Base-by-base conservation (phyloP, 306 rosid species). In the Vigna hirtella region DNA sequence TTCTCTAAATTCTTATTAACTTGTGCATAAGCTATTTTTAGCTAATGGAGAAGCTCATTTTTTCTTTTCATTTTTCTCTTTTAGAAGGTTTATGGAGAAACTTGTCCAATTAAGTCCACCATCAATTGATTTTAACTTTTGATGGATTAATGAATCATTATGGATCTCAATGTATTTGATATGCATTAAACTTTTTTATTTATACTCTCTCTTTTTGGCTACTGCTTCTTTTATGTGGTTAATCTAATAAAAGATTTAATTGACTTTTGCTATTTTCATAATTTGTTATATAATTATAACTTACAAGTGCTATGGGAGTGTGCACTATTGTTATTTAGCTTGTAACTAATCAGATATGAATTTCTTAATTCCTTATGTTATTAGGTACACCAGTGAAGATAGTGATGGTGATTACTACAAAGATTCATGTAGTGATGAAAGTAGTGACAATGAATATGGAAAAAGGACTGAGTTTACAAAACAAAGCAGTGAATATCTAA, bases 381-480 rank as follows among this genome's bases (percentile, higher is more conserved):
- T 58, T 86, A 90, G 97, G 90, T 88, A 55, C 74, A 66, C 52
- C 28, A 58, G 86, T 57, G 92, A 89, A 82, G 97, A 90, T 77
- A 85, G 89, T 79, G 96, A 92, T 38, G 56, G 61, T 59, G 96
- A 92, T 79, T 86, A 64, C 76, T 87, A 67, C 67, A 79, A 83
- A 81, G 97, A 92, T 83, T 89, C 94, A 40, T 88, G 98, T 76
- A 94, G 97, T 17, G 96, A 90, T 53, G 94, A 89, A 49, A 94
- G 96, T 85, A 88, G 88, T 72, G 98, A 90, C 74, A 79, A 74
- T 62, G 98, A 94, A 79, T 70, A 73, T 58, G 90, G 85, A 73
- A 94, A 85, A 65, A 59, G 51, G 52, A 68, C 18, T 6, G 84
- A 83, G 70, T 75, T 80, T 53, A 66, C 59, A 12, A 82, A 82